Percentiles rank a stretch among this genome's conserved stretches.
Evolutionary conservation across 305 asterid species (phyloP).

Genomic region (Solanum aculeatissimum): DNA sequence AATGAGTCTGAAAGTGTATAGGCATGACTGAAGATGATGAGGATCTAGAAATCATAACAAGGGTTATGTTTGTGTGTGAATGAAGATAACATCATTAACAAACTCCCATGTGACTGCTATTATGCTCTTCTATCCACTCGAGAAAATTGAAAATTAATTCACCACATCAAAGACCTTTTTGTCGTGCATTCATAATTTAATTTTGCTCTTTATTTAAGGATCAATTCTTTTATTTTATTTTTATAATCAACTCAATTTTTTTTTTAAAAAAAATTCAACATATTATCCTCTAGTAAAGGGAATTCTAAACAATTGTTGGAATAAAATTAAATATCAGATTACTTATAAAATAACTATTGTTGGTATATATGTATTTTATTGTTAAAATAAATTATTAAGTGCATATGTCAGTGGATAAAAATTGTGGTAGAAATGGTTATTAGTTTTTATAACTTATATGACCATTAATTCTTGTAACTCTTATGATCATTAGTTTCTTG

Average conservation of each 20-base stretch:
- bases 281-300: not conserved
- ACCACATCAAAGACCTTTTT: not conserved
- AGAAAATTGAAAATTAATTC: not conserved
- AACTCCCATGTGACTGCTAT: slow-evolving; percentile 26
- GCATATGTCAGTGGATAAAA: too few species aligned
- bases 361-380: too few species aligned
- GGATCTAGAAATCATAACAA: not conserved
- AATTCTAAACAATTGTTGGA: too few species aligned
- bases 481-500: too few species aligned
- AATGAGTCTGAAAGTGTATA: not conserved
- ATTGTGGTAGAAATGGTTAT: too few species aligned
- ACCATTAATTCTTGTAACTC: too few species aligned
- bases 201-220: not conserved
- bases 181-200: not conserved
- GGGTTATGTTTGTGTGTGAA: slow-evolving; percentile 22
- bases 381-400: too few species aligned
- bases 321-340: too few species aligned
- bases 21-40: slow-evolving; percentile 1
- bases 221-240: not conserved
- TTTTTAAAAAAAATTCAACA: not conserved
- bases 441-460: too few species aligned
- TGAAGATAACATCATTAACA: slow-evolving; percentile 43
- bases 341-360: too few species aligned
- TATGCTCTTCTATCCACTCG: not conserved
- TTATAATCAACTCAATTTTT: not conserved